Evolutionary conservation across 2,329 filamentous ascomycete genomes (phyloP), one percentile per base, ranked within the genome.

Genomic region (Achaetomium macrosporum): DNA sequence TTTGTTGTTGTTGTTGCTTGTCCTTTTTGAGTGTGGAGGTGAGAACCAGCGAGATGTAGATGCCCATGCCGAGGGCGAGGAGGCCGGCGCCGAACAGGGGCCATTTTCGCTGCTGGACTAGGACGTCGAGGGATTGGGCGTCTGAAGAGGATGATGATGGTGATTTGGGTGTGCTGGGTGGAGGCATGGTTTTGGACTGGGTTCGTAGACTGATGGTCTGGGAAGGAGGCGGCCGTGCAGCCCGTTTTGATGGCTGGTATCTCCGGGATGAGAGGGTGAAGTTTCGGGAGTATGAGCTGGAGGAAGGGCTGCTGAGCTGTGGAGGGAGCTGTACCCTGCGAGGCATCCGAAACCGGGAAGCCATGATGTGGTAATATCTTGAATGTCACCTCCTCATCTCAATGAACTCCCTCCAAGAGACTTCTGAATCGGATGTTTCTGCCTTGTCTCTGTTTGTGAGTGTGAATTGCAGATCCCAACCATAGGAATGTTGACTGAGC

Each of bases 21-120:
- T 45, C 35, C 10, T 52, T 33, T 31, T 65, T 68, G 56, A 70
- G 53, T 19, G 69, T 65, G 13, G 71, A 71, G 51, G 66, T 61
- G 47, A 68, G 53, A 30, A 74, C 67, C 50, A 70, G 65, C 55
- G 73, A 64, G 31, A 76, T 66, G 67, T 78, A 78, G 63, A 72
- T 71, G 56, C 75, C 73, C n/a, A 78, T 63, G 42, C 71, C 69
- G 15, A 72, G 67, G 11, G 74, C 71, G n/a, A 69, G 63, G 57
- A 75, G 64, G 52, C 74, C 73, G 53, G 72, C 71, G 45, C 75
- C 75, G 53, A 75, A 69, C 29, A 79, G 70, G 10, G 72, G 71
- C 65, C 75, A 57, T 69, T 70, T 65, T 58, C 68, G 65, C 60
- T 68, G 67, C 59, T 70, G 61, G 17, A 69, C 41, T 53, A 71